These are phyloP conservation scores for Fusarium hainanense DNA, from an alignment of 2,329 filamentous ascomycete species.

Conservation along the genomic window DNA sequence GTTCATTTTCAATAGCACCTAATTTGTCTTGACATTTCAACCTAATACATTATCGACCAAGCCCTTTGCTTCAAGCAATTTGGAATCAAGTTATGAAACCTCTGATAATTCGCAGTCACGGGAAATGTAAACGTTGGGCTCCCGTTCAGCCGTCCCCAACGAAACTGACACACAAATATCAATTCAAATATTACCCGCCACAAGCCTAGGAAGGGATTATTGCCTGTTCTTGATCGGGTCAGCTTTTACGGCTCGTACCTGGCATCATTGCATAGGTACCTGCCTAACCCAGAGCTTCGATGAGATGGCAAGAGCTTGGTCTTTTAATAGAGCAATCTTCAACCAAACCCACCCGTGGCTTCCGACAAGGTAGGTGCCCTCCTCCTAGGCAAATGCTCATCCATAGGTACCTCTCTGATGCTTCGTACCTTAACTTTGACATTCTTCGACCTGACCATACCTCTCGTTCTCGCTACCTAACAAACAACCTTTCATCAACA, in stretches of 20 bases:
- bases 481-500: slow-evolving; percentile 6
- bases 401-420: not conserved
- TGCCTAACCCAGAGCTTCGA: not conserved
- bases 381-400: not conserved
- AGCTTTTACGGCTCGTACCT: not conserved
- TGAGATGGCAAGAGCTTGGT: not conserved
- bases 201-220: not conserved
- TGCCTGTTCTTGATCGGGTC: not conserved
- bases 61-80: not conserved
- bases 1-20: not conserved
- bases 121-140: not conserved
- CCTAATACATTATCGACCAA: not conserved
- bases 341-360: not conserved
- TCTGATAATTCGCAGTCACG: not conserved
- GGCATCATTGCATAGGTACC: not conserved
- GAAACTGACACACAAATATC: not conserved
- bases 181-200: not conserved
- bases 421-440: not conserved
- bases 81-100: not conserved
- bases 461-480: not conserved
- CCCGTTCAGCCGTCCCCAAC: not conserved
- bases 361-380: not conserved
- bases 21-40: not conserved
- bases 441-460: not conserved
- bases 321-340: not conserved